Evolutionary conservation across 306 rosid genomes (phyloP).

Genomic region (Prunus fruticosa): DNA sequence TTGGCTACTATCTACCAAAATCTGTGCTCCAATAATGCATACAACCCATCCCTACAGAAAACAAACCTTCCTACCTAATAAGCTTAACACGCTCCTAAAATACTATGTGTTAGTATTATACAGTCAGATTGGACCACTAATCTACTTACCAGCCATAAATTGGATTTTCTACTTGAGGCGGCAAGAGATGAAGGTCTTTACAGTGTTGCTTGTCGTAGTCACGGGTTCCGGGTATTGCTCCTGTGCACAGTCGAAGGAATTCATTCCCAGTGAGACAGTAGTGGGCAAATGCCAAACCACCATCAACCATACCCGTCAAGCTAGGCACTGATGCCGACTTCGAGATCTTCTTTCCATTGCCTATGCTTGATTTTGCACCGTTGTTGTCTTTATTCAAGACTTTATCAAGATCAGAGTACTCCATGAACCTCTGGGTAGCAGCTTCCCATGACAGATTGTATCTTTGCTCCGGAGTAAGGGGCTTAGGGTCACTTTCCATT

Average conservation of each 20-base stretch:
- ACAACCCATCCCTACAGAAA: slow-evolving; percentile 15
- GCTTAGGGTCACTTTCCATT: slow-evolving; percentile 72
- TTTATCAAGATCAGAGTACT: slow-evolving; percentile 74
- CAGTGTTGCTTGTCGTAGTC: slow-evolving; percentile 85
- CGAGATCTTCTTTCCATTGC: slow-evolving; percentile 29
- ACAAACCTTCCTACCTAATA: slow-evolving; percentile 13
- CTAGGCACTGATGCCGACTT: slow-evolving; percentile 60
- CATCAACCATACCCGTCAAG: slow-evolving; percentile 63
- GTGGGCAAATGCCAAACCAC: slow-evolving; percentile 95
- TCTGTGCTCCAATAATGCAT: not conserved
- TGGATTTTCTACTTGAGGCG: slow-evolving; percentile 87
- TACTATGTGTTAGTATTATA: slow-evolving; percentile 26
- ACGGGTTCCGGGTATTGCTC: slow-evolving; percentile 91
- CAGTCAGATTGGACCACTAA: slow-evolving; percentile 21
- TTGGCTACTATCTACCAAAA: slow-evolving; percentile 8
- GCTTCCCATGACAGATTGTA: slow-evolving; percentile 97
- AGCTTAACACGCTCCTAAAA: slow-evolving; percentile 31
- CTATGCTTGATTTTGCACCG: slow-evolving; percentile 23
- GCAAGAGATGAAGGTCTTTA: slow-evolving; percentile 76
- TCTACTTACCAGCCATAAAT: slow-evolving; percentile 75
- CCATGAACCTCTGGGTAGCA: slow-evolving; percentile 90
- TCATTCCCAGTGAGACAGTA: slow-evolving; percentile 88
- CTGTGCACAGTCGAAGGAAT: slow-evolving; percentile 75
- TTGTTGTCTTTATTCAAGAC: slow-evolving; percentile 43
- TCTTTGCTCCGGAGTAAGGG: slow-evolving; percentile 87